Percentiles rank a stretch among this genome's conserved stretches.
Conservation (phyloP, 169 alveolate species). For the Besnoitia besnoiti region DNA sequence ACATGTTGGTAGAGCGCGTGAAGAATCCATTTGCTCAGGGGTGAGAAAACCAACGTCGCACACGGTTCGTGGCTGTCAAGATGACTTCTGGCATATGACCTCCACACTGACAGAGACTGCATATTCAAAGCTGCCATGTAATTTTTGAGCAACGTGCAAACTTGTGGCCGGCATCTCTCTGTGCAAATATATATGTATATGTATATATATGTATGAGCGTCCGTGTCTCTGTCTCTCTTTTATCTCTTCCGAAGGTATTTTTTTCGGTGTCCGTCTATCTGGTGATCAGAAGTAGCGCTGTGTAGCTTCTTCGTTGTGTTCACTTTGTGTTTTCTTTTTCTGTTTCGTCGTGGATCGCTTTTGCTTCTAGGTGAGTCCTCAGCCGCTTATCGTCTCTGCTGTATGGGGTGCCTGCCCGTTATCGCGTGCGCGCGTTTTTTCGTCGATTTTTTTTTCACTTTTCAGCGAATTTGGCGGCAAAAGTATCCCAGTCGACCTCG, state of each 20-base stretch:
- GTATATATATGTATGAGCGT: neutral
- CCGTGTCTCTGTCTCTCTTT: neutral
- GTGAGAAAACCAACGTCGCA: neutral
- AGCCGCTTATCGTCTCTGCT: too few species aligned
- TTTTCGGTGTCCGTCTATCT: too few species aligned
- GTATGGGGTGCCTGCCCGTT: too few species aligned
- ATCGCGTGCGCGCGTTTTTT: neutral
- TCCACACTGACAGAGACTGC: too few species aligned
- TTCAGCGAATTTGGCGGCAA: neutral
- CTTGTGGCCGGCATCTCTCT: too few species aligned
- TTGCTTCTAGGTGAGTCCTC: neutral
- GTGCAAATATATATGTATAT: neutral
- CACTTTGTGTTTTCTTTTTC: neutral
- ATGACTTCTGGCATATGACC: too few species aligned
- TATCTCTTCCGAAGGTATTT: too few species aligned
- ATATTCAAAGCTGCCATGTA: too few species aligned
- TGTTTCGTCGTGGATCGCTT: neutral
- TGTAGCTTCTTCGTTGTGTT: too few species aligned
- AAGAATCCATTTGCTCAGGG: conserved; percentile 39
- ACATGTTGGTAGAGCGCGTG: conserved; percentile 59
- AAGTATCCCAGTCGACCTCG: conserved; percentile 7
- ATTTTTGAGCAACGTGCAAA: too few species aligned
- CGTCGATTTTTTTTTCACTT: neutral
- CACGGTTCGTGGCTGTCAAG: too few species aligned
- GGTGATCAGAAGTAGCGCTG: too few species aligned